Evolutionary conservation across 192 early-diverging fungal species (phyloP).

Genomic region (Entomortierella beljakovae): DNA sequence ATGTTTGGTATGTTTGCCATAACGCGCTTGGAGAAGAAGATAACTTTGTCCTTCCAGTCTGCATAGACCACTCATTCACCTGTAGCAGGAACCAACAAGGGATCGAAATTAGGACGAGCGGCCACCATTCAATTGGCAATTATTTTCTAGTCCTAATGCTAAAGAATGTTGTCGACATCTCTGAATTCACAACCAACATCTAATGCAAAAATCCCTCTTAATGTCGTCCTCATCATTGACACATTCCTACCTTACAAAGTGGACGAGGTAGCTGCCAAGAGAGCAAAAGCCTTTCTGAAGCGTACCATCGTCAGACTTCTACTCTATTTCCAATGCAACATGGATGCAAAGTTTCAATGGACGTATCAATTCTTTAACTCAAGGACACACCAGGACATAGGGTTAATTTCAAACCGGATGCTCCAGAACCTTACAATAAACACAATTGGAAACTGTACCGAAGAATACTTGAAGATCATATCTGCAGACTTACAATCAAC

Average conservation of each 20-base stretch:
- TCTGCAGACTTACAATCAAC: neutral
- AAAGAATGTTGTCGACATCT: constrained; percentile 15
- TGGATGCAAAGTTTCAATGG: constrained; percentile 47
- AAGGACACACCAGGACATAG: constrained; percentile 16
- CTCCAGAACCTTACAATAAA: constrained; percentile 13
- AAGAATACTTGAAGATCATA: constrained; percentile 27
- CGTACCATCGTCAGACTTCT: constrained; percentile 19
- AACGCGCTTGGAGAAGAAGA: no score
- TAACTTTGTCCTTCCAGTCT: no score
- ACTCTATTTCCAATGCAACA: constrained; percentile 40
- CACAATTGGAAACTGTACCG: constrained; percentile 15
- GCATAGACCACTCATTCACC: neutral
- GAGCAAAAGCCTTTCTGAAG: constrained; percentile 9
- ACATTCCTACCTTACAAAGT: constrained; percentile 9
- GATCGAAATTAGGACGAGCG: neutral
- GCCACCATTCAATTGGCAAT: no score
- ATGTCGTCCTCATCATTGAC: constrained; percentile 47
- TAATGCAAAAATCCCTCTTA: constrained; percentile 30
- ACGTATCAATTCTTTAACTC: constrained; percentile 42
- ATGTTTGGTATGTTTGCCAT: no score
- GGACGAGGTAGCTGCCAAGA: neutral
- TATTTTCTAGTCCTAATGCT: no score
- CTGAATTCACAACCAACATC: constrained; percentile 2
- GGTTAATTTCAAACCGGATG: constrained; percentile 11
- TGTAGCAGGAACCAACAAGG: neutral